A percentile compares a stretch with the other conserved stretches of the same genome.
These are phyloP conservation scores for Penicillium egyptiacum DNA, from an alignment of 495 filamentous ascomycete genomes.

Conservation along the genomic window DNA sequence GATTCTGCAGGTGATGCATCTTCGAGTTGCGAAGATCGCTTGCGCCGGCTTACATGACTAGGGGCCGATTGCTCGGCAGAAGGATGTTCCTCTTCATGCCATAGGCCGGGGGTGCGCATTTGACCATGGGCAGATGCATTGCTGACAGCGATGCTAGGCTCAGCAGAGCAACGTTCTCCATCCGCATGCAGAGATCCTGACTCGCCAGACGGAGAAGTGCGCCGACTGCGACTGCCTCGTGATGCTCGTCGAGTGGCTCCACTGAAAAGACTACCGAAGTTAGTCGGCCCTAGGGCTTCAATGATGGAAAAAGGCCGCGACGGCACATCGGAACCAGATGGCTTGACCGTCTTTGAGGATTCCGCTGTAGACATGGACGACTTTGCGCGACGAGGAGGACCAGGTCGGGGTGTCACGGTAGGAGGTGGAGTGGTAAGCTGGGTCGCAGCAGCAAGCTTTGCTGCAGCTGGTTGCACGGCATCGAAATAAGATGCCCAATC, in stretches of 20 bases:
- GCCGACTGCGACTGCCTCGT: conserved; percentile 48
- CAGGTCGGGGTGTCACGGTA: conserved; percentile 45
- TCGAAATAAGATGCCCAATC: conserved; percentile 45
- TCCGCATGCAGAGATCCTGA: conserved; percentile 52
- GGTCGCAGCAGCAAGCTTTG: conserved; percentile 6
- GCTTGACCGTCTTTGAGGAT: conserved; percentile 60
- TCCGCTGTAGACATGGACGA: conserved; percentile 62
- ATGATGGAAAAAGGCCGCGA: conserved; percentile 44
- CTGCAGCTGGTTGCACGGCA: conserved; percentile 1
- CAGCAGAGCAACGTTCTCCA: conserved; percentile 59
- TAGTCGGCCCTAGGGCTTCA: conserved; percentile 49
- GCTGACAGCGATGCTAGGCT: conserved; percentile 61
- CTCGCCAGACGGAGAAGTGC: conserved; percentile 58
- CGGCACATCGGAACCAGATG: conserved; percentile 33
- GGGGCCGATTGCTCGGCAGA: conserved; percentile 18
- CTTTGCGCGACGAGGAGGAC: conserved; percentile 49
- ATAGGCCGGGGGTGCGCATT: conserved; percentile 51
- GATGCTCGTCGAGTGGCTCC: conserved; percentile 54
- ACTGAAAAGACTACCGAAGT: conserved; percentile 56
- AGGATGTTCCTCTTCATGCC: conserved; percentile 33
- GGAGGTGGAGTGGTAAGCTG: conserved; percentile 37
- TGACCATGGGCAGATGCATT: conserved; percentile 63
- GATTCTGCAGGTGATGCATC: conserved; percentile 44
- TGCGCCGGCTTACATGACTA: conserved; percentile 34
- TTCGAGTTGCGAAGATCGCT: conserved; percentile 40